phyloP scores from a whole-genome alignment of 2,329 filamentous ascomycete genomes.

The Fusarium stilboides region DNA sequence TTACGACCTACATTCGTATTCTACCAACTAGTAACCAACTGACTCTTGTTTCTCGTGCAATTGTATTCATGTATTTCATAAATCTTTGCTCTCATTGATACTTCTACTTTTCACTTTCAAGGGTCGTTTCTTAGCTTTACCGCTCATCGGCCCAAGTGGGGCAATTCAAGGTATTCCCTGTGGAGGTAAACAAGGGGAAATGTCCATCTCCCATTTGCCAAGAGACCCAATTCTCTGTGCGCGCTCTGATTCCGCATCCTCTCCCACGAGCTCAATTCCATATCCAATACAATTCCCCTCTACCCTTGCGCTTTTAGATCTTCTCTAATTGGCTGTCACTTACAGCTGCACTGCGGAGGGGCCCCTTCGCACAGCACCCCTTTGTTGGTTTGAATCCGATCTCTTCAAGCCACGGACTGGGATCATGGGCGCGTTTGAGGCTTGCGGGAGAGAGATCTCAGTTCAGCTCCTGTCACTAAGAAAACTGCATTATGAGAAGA shows the following conservation, averaged over 20 bases:
- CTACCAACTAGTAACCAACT: not conserved
- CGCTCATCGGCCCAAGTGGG: conserved; percentile 9
- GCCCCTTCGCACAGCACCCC: conserved; percentile 13
- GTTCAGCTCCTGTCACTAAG: conserved; percentile 15
- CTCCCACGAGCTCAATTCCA: not conserved
- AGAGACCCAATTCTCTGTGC: not conserved
- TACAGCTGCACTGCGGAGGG: conserved; percentile 5
- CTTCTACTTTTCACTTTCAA: not conserved
- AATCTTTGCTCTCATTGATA: not conserved
- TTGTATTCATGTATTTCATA: not conserved
- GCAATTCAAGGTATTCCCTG: not conserved
- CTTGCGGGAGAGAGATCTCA: conserved; percentile 12
- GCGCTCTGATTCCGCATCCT: conserved; percentile 22
- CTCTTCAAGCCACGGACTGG: conserved; percentile 25
- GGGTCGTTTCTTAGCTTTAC: not conserved
- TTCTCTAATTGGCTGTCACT: conserved; percentile 4
- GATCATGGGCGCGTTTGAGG: conserved; percentile 7
- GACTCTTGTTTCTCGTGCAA: not conserved
- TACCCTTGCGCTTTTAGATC: not conserved
- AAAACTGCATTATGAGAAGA: conserved; percentile 7
- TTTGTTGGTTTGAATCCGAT: conserved; percentile 25
- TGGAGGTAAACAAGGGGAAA: not conserved
- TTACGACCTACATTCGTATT: not conserved
- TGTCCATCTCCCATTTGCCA: conserved; percentile 14
- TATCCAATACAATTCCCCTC: not conserved